A percentile compares a stretch with the other conserved stretches of the same genome.
phyloP scores from a whole-genome alignment of 345 rosid species.

The Citrus unshiu region DNA sequence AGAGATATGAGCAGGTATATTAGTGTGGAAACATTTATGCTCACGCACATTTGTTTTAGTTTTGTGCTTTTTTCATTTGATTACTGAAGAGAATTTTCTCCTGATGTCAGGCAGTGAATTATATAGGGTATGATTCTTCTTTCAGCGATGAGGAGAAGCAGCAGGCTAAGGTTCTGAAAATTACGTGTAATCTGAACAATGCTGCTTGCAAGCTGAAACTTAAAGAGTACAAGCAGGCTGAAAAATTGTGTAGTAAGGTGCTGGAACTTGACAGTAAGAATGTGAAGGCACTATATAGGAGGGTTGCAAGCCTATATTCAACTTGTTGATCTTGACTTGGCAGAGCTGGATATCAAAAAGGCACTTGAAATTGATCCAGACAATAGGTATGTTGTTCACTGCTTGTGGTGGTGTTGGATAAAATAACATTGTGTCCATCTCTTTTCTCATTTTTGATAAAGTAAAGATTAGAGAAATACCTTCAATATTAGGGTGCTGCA shows the following conservation, averaged over 20 bases:
- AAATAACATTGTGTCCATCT: not conserved
- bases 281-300: constrained; percentile 74
- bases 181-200: constrained; percentile 71
- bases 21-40: not conserved
- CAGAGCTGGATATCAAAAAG: constrained; percentile 68
- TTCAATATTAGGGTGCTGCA: not conserved
- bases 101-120: constrained; percentile 60
- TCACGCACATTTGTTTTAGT: not conserved
- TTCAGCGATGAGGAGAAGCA: constrained; percentile 81
- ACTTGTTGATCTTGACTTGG: constrained; percentile 65
- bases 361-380: constrained; percentile 82
- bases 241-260: constrained; percentile 70
- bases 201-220: constrained; percentile 86
- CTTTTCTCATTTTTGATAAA: not conserved
- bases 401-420: not conserved
- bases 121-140: constrained; percentile 67
- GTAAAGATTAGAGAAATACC: not conserved
- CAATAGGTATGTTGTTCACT: constrained; percentile 37
- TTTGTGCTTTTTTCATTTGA: not conserved
- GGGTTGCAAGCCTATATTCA: constrained; percentile 79
- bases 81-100: not conserved
- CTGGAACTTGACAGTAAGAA: constrained; percentile 29
- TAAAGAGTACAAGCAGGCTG: constrained; percentile 77
- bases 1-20: constrained; percentile 85
- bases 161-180: constrained; percentile 66